Evolutionary conservation across 176 grass and related monocot species (phyloP).

Genomic region (Aegilops umbellulata): DNA sequence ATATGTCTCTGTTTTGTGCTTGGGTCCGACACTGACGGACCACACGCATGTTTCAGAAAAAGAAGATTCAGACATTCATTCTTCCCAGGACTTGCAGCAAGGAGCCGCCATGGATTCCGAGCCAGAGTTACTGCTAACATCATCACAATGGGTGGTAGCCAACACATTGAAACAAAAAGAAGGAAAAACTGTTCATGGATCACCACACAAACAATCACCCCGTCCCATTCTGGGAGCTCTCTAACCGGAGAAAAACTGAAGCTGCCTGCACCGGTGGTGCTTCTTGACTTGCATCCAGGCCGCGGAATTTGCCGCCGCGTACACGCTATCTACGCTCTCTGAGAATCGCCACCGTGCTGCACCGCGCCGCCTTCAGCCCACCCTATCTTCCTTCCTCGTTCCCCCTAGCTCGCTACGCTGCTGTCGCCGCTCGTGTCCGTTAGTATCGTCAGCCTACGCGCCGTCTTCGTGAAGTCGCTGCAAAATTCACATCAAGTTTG

Average conservation of each 20-base stretch:
- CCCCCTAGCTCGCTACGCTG: constrained; percentile 51
- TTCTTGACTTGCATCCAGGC: background rate
- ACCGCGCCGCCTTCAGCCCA: background rate
- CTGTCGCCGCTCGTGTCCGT: constrained; percentile 40
- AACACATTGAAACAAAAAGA: background rate
- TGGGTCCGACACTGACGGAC: background rate
- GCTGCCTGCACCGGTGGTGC: background rate
- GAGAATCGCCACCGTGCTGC: too few relatives aligned
- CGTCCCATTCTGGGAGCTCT: constrained; percentile 10
- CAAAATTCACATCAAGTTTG: constrained; percentile 18
- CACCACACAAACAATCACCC: background rate
- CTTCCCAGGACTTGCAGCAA: background rate
- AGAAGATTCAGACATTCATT: background rate
- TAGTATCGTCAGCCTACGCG: constrained; percentile 80
- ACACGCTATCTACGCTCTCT: background rate
- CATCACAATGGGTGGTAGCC: background rate
- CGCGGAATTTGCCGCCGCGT: background rate
- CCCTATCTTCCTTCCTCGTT: background rate
- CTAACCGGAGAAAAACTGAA: constrained; percentile 14
- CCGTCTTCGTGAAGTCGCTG: constrained; percentile 86
- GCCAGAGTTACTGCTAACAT: background rate
- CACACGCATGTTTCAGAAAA: background rate
- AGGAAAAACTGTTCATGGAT: background rate
- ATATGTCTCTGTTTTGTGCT: background rate
- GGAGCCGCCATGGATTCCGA: background rate